Base-by-base conservation (phyloP, 1,284 basidiomycete genomes). In the Trametes polyzona region DNA sequence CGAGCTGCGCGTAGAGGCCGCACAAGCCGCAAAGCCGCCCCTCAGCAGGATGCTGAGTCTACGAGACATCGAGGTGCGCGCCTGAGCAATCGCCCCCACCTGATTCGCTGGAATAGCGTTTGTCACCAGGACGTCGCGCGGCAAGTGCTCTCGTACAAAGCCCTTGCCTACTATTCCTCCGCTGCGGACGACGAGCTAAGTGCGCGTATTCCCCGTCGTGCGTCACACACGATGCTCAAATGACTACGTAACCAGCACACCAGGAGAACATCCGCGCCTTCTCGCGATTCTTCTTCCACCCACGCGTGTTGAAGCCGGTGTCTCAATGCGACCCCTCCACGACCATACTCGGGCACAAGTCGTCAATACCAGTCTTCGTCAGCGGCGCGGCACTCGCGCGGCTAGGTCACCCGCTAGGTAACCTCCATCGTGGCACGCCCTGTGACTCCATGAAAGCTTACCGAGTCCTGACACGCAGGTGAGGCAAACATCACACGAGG, bases 341-440 rank as follows among this genome's bases (percentile, higher is more conserved):
- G 1, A 86, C 79, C 8, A 88, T 96, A 59, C 80, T 95, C 46
- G 92, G 92, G 7, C 83, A 82, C 69, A 78, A 79, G 49, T 87
- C 87, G n/a, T 79, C 83, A 1, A 82, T 95, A 56, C 93, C 93
- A 0, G 77, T 96, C 16, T 96, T 95, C 73, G 92, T 94, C 46
- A 87, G 86, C 42, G 93, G 90, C 12, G 91, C 90, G 21, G 95
- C 93, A 4, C 86, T 96, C 62, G 94, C 93, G n/a, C 90, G 90
- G 67, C 80, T 96, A 3, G 94, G 94, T 1, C 95, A 97, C 69
- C 95, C 95, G 2, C 75, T 85, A 32, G 84, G 84, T 81, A 64
- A 48, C 64, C 49, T n/a, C 10, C 4, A 41, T 23, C 11, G 4
- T 21, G 5, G 17, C 30, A 24, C 17, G 4, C 16, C 30, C 11